Evolutionary conservation across 2,329 filamentous ascomycete genomes (phyloP).

Genomic region (Fusarium nodosum): DNA sequence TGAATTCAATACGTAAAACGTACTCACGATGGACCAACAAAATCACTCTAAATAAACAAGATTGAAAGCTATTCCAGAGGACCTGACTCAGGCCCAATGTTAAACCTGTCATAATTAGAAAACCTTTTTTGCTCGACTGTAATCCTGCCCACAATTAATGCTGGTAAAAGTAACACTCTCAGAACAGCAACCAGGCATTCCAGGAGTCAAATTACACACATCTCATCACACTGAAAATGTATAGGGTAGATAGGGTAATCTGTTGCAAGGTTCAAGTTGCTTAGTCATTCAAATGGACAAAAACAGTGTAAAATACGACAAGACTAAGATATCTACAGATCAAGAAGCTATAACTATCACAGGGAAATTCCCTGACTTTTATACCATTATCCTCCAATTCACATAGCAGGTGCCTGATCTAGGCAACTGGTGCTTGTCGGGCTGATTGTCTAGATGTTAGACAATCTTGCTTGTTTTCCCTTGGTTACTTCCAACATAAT

Average conservation of each 20-base stretch:
- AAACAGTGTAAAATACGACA: no score
- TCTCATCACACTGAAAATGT: conserved; percentile 4
- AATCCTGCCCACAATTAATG: not conserved
- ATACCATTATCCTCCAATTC: no score
- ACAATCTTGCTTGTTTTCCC: no score
- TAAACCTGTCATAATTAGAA: conserved; percentile 4
- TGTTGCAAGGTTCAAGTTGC: no score
- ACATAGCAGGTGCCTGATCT: no score
- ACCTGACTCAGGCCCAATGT: not conserved
- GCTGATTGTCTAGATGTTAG: no score
- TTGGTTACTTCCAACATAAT: no score
- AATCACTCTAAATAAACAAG: not conserved
- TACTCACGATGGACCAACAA: not conserved
- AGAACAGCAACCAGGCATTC: not conserved
- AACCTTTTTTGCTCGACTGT: not conserved
- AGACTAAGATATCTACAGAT: no score
- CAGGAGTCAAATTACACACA: not conserved
- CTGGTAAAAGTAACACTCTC: not conserved
- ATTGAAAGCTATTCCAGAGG: not conserved
- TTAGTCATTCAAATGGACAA: no score
- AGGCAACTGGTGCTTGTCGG: no score
- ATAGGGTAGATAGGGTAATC: conserved; percentile 4
- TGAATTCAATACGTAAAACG: conserved; percentile 12
- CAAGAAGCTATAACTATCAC: no score
- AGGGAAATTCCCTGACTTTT: no score